Percentiles rank a stretch among this genome's conserved stretches.
Conservation (phyloP, 2,329 filamentous ascomycete genomes). For the Colletotrichum filicis region DNA sequence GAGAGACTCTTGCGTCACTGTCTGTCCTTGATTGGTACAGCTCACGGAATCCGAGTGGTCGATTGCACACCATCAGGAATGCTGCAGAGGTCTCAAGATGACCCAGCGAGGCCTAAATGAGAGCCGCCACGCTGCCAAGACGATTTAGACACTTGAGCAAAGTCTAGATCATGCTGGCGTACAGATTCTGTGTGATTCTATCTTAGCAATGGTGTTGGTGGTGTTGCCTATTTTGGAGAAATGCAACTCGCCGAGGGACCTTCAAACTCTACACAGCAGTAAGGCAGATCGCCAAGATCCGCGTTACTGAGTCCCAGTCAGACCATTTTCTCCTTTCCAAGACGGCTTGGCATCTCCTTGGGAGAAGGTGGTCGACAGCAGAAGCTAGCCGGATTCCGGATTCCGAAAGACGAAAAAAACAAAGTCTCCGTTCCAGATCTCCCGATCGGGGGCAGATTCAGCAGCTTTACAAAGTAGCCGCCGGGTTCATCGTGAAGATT, state of each 20-base stretch:
- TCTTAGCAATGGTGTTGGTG: background rate
- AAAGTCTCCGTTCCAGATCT: background rate
- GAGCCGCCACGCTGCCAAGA: slow-evolving; percentile 13
- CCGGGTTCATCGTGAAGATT: background rate
- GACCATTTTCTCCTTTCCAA: background rate
- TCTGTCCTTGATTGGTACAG: slow-evolving; percentile 21
- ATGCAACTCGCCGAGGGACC: background rate
- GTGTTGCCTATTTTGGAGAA: background rate
- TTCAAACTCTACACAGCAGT: background rate
- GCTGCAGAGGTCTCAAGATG: background rate
- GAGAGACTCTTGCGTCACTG: slow-evolving; percentile 28
- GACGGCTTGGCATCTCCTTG: background rate
- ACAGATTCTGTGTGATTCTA: background rate
- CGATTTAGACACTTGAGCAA: background rate
- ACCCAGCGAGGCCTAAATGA: background rate
- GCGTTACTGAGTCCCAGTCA: background rate
- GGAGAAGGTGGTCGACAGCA: background rate
- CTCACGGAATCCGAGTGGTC: background rate
- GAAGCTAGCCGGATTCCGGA: background rate
- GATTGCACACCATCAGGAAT: background rate
- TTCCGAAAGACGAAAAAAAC: too few species aligned
- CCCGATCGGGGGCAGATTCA: background rate
- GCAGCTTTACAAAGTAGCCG: background rate
- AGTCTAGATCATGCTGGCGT: background rate
- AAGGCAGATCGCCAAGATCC: slow-evolving; percentile 21